Evolutionary conservation across 768 basidiomycete species (phyloP).

Genomic region (Amylocystis lapponica): DNA sequence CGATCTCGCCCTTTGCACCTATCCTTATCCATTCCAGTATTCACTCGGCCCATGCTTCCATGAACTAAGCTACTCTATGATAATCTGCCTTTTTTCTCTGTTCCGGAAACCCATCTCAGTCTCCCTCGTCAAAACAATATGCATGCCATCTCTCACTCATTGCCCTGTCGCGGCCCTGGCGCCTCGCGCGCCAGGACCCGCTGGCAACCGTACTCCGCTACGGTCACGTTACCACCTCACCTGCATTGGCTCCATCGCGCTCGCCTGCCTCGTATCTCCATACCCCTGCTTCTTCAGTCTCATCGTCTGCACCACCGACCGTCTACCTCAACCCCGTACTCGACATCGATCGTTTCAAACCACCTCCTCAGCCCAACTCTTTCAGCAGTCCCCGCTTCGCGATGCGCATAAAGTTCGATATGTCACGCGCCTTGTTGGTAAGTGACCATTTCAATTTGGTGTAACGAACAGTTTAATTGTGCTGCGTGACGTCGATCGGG

Average conservation of each 20-base stretch:
- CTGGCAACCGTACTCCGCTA: constrained; percentile 79
- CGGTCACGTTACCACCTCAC: constrained; percentile 31
- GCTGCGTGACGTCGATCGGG: too few relatives aligned
- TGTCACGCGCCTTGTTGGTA: constrained; percentile 66
- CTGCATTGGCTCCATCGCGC: constrained; percentile 29
- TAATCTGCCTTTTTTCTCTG: too few relatives aligned
- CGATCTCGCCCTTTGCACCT: too few relatives aligned
- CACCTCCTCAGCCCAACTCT: constrained; percentile 26
- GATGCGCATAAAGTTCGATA: constrained; percentile 56
- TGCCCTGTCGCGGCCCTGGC: constrained; percentile 69
- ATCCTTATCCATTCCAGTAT: too few relatives aligned
- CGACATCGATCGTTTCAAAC: constrained; percentile 27
- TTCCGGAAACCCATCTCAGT: background rate
- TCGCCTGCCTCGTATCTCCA: constrained; percentile 39
- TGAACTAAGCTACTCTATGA: too few relatives aligned
- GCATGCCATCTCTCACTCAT: constrained; percentile 38
- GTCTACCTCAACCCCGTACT: constrained; percentile 27
- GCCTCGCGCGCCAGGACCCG: constrained; percentile 59
- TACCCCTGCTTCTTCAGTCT: constrained; percentile 53
- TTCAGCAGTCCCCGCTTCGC: constrained; percentile 32
- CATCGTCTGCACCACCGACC: constrained; percentile 38
- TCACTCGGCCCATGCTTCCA: too few relatives aligned
- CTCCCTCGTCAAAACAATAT: constrained; percentile 14
- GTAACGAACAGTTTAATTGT: too few relatives aligned
- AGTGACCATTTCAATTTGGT: too few relatives aligned